Evolutionary conservation across 2,329 filamentous ascomycete genomes (phyloP).

Genomic region (Colletotrichum higginsianum): DNA sequence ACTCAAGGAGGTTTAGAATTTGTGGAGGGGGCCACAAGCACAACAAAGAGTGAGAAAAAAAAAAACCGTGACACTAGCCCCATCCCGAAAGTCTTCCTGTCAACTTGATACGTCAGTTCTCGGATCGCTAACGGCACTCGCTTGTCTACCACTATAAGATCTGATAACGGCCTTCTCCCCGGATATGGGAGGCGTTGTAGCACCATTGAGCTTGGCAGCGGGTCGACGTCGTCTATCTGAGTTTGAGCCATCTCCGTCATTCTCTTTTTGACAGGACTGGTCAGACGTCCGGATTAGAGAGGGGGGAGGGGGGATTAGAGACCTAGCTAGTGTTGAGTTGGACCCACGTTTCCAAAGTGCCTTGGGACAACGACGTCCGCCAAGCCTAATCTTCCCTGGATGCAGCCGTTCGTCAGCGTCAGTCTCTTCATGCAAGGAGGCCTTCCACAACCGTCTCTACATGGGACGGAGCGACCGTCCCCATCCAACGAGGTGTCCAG

Average conservation of each 20-base stretch:
- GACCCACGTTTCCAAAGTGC: too few relatives aligned
- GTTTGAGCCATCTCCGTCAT: constrained; percentile 21
- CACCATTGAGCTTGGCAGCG: constrained; percentile 33
- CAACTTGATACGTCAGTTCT: constrained; percentile 33
- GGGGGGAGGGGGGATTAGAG: too few relatives aligned
- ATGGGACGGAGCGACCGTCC: constrained; percentile 17
- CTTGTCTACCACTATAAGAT: constrained; percentile 23
- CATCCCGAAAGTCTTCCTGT: constrained; percentile 18
- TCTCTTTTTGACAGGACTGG: constrained; percentile 6
- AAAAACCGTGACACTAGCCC: constrained; percentile 20
- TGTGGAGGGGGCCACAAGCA: not conserved
- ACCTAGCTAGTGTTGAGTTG: too few relatives aligned
- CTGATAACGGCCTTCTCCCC: constrained; percentile 38
- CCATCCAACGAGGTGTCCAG: constrained; percentile 4
- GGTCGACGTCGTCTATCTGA: constrained; percentile 37
- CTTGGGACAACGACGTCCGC: not conserved
- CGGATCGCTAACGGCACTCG: constrained; percentile 21
- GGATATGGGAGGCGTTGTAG: constrained; percentile 22
- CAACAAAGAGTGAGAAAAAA: not conserved
- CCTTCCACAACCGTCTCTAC: constrained; percentile 10
- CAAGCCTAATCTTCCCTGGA: constrained; percentile 28
- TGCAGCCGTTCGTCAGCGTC: not conserved
- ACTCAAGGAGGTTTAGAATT: not conserved
- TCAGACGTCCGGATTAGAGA: constrained; percentile 26
- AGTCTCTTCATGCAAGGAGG: constrained; percentile 14